phyloP scores from a whole-genome alignment of 805 yeast species.

The Starmerella cellae region DNA sequence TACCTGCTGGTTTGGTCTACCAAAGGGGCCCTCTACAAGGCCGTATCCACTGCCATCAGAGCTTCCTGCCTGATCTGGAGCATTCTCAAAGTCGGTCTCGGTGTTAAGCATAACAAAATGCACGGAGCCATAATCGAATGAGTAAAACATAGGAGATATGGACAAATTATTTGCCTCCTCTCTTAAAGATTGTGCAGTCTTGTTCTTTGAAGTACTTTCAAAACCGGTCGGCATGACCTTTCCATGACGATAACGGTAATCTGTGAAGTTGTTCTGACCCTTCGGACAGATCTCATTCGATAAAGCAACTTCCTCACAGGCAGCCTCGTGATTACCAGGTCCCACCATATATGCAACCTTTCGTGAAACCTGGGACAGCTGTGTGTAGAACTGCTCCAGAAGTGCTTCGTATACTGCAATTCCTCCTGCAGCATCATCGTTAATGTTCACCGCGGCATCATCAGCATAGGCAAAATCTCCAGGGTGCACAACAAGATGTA shows the following conservation, averaged over 20 bases:
- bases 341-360: slow-evolving; percentile 1
- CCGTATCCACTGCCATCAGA: background rate
- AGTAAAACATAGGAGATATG: slow-evolving; percentile 7
- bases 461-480: slow-evolving; percentile 10
- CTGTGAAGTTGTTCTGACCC: slow-evolving; percentile 9
- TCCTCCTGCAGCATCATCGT: slow-evolving; percentile 2
- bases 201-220: slow-evolving; percentile 2
- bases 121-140: slow-evolving; percentile 5
- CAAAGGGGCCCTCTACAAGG: slow-evolving; percentile 6
- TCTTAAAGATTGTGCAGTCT: background rate
- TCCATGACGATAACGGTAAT: slow-evolving; percentile 1
- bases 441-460: background rate
- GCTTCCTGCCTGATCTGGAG: slow-evolving; percentile 4
- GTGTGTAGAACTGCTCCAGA: slow-evolving; percentile 4
- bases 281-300: slow-evolving; percentile 2
- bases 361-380: slow-evolving; percentile 1
- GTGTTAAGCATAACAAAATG: slow-evolving; percentile 6
- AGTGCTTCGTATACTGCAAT: slow-evolving; percentile 2
- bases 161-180: slow-evolving; percentile 1
- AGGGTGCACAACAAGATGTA: slow-evolving; percentile 1
- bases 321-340: slow-evolving; percentile 8
- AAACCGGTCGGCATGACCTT: slow-evolving; percentile 4
- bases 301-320: slow-evolving; percentile 1
- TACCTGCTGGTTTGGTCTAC: slow-evolving; percentile 2
- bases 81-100: slow-evolving; percentile 6